phyloP scores from a whole-genome alignment of 192 early-diverging fungal species.

The Dispira parvispora region DNA sequence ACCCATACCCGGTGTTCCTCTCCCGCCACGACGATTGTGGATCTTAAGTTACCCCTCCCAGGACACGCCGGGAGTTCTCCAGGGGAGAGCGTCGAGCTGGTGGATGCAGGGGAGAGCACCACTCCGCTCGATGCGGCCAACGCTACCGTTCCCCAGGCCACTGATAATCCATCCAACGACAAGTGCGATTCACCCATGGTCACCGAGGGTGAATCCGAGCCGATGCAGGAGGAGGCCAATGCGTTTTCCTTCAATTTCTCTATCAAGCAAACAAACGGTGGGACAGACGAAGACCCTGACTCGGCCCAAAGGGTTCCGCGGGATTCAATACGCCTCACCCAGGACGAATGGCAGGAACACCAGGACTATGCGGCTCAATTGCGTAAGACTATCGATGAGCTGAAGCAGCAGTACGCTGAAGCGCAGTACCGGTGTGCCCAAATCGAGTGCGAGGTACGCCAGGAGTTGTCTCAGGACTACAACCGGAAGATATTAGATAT shows the following conservation, averaged over 20 bases:
- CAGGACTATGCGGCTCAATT: slow-evolving; percentile 18
- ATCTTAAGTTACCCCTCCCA: neutral
- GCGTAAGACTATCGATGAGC: slow-evolving; percentile 10
- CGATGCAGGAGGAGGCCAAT: no score
- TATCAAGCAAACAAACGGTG: no score
- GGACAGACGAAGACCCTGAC: no score
- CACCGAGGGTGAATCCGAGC: no score
- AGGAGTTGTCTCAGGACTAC: slow-evolving; percentile 29
- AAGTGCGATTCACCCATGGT: no score
- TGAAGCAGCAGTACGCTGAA: slow-evolving; percentile 23
- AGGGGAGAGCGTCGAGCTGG: no score
- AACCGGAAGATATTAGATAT: slow-evolving; percentile 25
- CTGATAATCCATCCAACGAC: no score
- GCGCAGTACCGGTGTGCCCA: slow-evolving; percentile 30
- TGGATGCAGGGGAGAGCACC: no score
- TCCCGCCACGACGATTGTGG: neutral
- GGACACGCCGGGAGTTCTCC: no score
- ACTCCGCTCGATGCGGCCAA: no score
- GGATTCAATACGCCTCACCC: slow-evolving; percentile 17
- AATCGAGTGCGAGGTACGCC: slow-evolving; percentile 36
- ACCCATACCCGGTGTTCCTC: neutral
- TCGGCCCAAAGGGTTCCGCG: slow-evolving; percentile 13
- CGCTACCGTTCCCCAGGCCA: no score
- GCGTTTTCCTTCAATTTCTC: no score
- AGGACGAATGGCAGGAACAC: slow-evolving; percentile 26